Evolutionary conservation across 164 flowering plant species (phyloP), one percentile per base, ranked within the genome.

Genomic region (Buxus sempervirens): DNA sequence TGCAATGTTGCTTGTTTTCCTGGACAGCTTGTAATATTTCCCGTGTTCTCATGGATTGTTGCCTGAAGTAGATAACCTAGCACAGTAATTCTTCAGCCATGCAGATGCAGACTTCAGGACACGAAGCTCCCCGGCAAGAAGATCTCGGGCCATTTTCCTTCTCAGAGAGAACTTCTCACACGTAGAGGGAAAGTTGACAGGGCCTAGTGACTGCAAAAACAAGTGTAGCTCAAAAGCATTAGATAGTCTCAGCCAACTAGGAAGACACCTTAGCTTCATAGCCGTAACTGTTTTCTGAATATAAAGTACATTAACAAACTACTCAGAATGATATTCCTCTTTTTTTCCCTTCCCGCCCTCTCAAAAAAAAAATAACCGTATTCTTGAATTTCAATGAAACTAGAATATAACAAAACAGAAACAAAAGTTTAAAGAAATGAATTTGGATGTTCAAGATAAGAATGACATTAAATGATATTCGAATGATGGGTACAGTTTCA

Each of bases 121-220:
- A 38, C 88, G 84, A 54, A 89, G 85, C 78, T 93, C 96, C 3
- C 98, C 93, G 0, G 63, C 27, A 19, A 90, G 87, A 41, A 93
- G 93, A 82, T 88, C 83, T 9, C 27, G 75, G 41, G 96, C 92
- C 85, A 90, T 80, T 76, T 70, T 76, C 75, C 75, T 83, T 66
- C 96, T 72, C 60, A 66, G 54, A 67, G 63, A 73, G 64, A 58
- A 41, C 58, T 55, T 80, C 60, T 62, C 49, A 51, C 55, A 26
- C 23, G 8, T 48, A 27, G 61, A 54, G 16, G 62, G 72, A 63
- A 66, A 45, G 49, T 61, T 63, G 1, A 58, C 38, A 49, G 54
- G 65, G 28, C 60, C 68, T 48, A 90, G 63, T 20, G 72, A 76
- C 90, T 86, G 82, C 20, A 73, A 58, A 62, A 15, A 23, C 49